Base-by-base conservation (phyloP, 2,329 filamentous ascomycete species). In the Aspergillus sp. region DNA sequence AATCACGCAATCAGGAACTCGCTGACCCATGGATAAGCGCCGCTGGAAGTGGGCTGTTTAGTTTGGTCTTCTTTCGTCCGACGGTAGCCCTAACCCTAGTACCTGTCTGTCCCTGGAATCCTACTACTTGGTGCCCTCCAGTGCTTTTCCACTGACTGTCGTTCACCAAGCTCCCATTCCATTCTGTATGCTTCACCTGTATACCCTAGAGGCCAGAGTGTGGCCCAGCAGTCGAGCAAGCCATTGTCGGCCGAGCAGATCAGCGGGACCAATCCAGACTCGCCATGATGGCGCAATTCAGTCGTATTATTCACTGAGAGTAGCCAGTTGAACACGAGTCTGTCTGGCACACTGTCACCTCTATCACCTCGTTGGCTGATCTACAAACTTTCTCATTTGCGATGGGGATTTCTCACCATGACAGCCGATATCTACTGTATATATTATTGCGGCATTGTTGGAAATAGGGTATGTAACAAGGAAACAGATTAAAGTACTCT, bases 231-330 rank as follows among this genome's bases (percentile, higher is more conserved):
- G 13, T 12, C 10, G 6, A n/a, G 8, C 12, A 36, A 29, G 11
- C 8, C 6, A 26, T 14, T 40, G 32, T 49, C 43, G 48, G 50
- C 48, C 45, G 49, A 48, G 35, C 44, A 42, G 38, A 32, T 17
- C 24, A 33, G 7, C 15, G 30, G 42, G 41, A 32, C 54, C 53
- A 55, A 57, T 57, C 30, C 46, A 49, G 39, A 36, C 34, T 16
- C 31, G 19, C 28, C 27, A 25, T 32, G 45, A 55, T 58, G 52
- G 51, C 53, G 54, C 52, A 54, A 58, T 58, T 44, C 26, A n/a
- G n/a, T n/a, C n/a, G n/a, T n/a, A n/a, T n/a, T n/a, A n/a, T n/a
- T n/a, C n/a, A n/a, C n/a, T n/a, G n/a, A n/a, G n/a, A n/a, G n/a
- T n/a, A n/a, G n/a, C n/a, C n/a, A n/a, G n/a, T n/a, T n/a, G n/a